Base-by-base conservation (phyloP, 2,329 filamentous ascomycete genomes). In the Xylariaceae sp. region DNA sequence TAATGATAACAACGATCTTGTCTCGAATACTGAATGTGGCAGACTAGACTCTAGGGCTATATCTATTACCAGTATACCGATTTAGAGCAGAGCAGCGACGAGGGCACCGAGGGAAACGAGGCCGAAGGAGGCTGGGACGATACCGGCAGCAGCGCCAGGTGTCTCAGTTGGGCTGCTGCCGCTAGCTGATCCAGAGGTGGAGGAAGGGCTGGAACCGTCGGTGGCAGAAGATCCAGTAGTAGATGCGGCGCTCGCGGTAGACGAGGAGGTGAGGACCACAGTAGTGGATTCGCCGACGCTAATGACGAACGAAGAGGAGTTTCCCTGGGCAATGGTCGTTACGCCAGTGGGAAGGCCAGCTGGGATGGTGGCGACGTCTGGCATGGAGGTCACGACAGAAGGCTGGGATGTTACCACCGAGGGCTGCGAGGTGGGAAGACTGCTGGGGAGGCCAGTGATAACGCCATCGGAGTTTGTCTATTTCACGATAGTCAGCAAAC, bases 341-440 rank as follows among this genome's bases (percentile, higher is more conserved):
- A 36, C 41, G 47, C 56, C 56, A 14, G 9, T 18, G 14, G 45
- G 40, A 16, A 59, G 54, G 44, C 56, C 56, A 73, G 69, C 17
- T 76, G 75, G 34, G 75, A 77, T 17, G 75, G 75, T 13, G 73
- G 56, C 56, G 33, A 57, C 56, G 12, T 33, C 36, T 31, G 56
- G 56, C 31, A 46, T 45, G 31, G 50, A 54, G 28, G 56, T 59
- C 17, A 51, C 54, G 11, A 44, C 54, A 16, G 39, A 34, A 16
- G 56, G 54, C 51, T 59, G 56, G 41, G 51, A 50, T 2, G 51
- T 53, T n/a, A 46, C 51, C 5, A 46, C 42, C 13, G 42, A 3
- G 18, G 50, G 50, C 34, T 53, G 45, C 34, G 45, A 45, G 51
- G 46, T 47, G 39, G 40, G 11, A 42, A 31, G 17, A 39, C 6